Base-by-base conservation (phyloP, 2,329 filamentous ascomycete species). In the Xenoacremonium recifei region DNA sequence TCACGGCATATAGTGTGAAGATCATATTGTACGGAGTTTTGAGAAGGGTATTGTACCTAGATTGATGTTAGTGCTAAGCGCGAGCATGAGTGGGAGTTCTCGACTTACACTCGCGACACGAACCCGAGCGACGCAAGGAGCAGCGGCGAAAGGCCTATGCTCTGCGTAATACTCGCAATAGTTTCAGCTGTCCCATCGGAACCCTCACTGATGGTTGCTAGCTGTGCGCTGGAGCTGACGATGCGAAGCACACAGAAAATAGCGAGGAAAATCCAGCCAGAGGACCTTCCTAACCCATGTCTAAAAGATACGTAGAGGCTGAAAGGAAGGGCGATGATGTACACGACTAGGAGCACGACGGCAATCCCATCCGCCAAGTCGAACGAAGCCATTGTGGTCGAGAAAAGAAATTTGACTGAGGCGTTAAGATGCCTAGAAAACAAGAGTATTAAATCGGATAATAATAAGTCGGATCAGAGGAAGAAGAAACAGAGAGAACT, bases 341-440 rank as follows among this genome's bases (percentile, higher is more conserved):
- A 43, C 27, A 31, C 39, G 2, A 34, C 18, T 15, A 43, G 40
- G 15, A 34, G 27, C 36, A 31, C 30, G 12, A 40, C 37, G 6
- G 44, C 44, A 13, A 46, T 17, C 4, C 44, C 40, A 16, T 35
- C 23, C n/a, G n/a, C n/a, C n/a, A n/a, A n/a, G n/a, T n/a, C n/a
- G n/a, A n/a, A n/a, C n/a, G n/a, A n/a, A n/a, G n/a, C n/a, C n/a
- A n/a, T n/a, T n/a, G n/a, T n/a, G n/a, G n/a, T n/a, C n/a, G n/a
- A n/a, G n/a, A n/a, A n/a, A n/a, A n/a, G n/a, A n/a, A n/a, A n/a
- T n/a, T n/a, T n/a, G n/a, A n/a, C n/a, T n/a, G n/a, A n/a, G n/a
- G n/a, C n/a, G n/a, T n/a, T n/a, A n/a, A n/a, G n/a, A n/a, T n/a
- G n/a, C n/a, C n/a, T n/a, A n/a, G n/a, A n/a, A n/a, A n/a, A n/a